A percentile compares a stretch with the other conserved stretches of the same genome.
Conservation (phyloP, 768 basidiomycete species). For the Boletellus ananiceps region DNA sequence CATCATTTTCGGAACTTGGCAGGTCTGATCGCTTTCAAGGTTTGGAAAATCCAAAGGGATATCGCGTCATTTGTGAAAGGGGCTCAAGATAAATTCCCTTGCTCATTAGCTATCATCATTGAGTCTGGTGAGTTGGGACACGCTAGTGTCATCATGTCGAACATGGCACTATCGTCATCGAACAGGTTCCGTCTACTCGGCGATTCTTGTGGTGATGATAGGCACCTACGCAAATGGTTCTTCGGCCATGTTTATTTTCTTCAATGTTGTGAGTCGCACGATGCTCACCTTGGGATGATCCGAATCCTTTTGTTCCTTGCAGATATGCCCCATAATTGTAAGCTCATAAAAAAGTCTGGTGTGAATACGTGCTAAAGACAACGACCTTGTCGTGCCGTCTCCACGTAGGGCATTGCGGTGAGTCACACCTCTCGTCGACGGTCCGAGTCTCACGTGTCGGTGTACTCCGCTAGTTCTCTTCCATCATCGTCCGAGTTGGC, state of each 20-base stretch:
- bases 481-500: conserved; percentile 24
- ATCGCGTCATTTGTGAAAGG: neutral
- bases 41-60: neutral
- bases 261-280: conserved; percentile 10
- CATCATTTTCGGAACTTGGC: neutral
- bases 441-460: neutral
- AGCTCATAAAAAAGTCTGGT: neutral
- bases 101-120: neutral
- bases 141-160: too few species aligned
- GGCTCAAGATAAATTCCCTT: neutral
- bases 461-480: conserved; percentile 14
- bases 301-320: neutral
- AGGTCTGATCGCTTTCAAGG: neutral
- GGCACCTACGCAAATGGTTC: neutral
- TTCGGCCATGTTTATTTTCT: conserved; percentile 6
- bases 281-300: neutral
- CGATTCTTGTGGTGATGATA: conserved; percentile 14
- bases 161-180: neutral
- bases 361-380: neutral
- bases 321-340: conserved; percentile 16
- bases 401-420: conserved; percentile 16
- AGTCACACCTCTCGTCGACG: neutral
- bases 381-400: neutral
- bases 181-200: neutral
- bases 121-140: neutral